Base-by-base conservation (phyloP, 768 basidiomycete species). In the Tricholoma terreum region DNA sequence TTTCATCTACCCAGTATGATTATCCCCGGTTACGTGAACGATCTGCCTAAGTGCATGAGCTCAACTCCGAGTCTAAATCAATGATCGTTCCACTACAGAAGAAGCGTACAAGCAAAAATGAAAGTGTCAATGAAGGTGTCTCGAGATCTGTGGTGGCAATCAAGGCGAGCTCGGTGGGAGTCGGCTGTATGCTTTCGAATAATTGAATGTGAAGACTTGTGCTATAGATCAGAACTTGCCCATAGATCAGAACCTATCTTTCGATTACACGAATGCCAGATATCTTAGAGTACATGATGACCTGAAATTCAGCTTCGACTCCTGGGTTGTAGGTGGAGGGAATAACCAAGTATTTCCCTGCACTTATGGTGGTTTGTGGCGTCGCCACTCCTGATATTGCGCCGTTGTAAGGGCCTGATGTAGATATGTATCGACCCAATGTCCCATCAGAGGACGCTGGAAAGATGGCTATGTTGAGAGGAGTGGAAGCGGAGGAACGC, bases 351-450 rank as follows among this genome's bases (percentile, higher is more conserved):
- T 94, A 95, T 58, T 78, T 82, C 17, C 90, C 92, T 0, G 79
- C 66, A 3, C 75, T 74, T 42, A 92, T 56, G 14, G 76, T 73
- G 5, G 80, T 71, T 34, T 75, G 76, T 0, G 82, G 77, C 6
- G 82, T 89, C 34, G 77, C 79, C 0, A 89, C 92, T 0, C 94
- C 94, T 0, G 86, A 84, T 27, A 87, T 71, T 0, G 81, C 75
- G 59, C 94, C 91, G 22, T 85, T 81, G 65, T 94, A 96, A 0
- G 88, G 81, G 1, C 92, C 93, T 0, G 93, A 92, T 0, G 92
- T 90, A 1, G 78, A 69, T 4, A 90, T 65, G 34, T 80, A 79
- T 7, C 67, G 65, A 24, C 73, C 70, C n/a, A 79, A 54, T 2
- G 59, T 51, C 14, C 67, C 67, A n/a, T 68, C 62, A 8, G 70